These are phyloP conservation scores for Theileria annulata DNA, from an alignment of 169 alveolate genomes.

Conservation along the genomic window DNA sequence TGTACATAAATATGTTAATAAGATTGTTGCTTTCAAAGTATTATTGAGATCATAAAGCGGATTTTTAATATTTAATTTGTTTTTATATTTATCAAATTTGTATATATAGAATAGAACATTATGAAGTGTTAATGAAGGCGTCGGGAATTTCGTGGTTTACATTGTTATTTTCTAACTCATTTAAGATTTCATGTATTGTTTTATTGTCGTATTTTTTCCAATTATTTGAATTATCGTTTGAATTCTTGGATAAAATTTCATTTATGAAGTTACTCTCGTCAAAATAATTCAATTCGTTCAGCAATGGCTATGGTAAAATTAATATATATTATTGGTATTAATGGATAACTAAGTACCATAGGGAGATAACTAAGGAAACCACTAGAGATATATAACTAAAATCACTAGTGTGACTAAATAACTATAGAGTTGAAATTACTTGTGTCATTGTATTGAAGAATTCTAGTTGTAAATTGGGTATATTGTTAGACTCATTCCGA, in stretches of 20 bases:
- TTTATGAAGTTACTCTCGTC: conserved; percentile 22
- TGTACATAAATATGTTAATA: background rate
- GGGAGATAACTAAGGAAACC: too few relatives aligned
- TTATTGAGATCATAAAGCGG: background rate
- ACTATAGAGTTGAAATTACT: background rate
- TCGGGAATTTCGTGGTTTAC: conserved; percentile 25
- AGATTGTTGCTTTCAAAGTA: background rate
- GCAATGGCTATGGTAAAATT: conserved; percentile 17
- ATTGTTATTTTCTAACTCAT: conserved; percentile 35
- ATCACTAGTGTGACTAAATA: background rate
- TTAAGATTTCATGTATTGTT: conserved; percentile 32
- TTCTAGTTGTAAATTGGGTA: conserved; percentile 70
- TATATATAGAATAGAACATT: background rate
- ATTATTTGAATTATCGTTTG: conserved; percentile 32
- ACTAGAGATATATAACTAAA: too few relatives aligned
- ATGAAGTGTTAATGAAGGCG: conserved; percentile 11
- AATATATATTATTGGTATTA: too few relatives aligned
- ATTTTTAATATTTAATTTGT: background rate
- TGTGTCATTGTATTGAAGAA: conserved; percentile 64
- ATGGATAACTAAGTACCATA: background rate
- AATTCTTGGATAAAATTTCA: conserved; percentile 14
- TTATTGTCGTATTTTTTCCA: conserved; percentile 45
- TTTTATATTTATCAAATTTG: too few relatives aligned
- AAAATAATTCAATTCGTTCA: conserved; percentile 31
- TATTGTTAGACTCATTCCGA: conserved; percentile 61